Percentiles rank a stretch among this genome's conserved stretches.
Evolutionary conservation across 179 eudicot genomes (phyloP).

Genomic region (Camellia oleifera): DNA sequence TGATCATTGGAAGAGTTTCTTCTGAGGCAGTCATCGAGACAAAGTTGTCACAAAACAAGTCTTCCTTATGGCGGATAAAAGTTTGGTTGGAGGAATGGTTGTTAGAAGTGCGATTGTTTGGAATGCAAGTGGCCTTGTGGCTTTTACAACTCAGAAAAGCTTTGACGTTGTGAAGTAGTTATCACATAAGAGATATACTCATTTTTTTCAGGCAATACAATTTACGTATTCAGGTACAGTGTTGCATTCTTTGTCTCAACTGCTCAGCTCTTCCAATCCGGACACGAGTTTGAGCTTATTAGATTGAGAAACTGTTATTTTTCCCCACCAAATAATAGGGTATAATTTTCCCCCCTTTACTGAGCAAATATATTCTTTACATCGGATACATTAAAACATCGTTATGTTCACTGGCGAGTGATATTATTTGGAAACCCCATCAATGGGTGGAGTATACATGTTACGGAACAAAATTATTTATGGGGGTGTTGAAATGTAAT

Average conservation of each 20-base stretch:
- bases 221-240: neutral
- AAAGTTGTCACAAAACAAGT: constrained; percentile 48
- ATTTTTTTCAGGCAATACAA: neutral
- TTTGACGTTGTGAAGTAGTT: constrained; percentile 35
- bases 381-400: constrained; percentile 4
- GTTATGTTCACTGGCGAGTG: constrained; percentile 1
- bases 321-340: neutral
- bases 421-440: constrained; percentile 6
- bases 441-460: neutral
- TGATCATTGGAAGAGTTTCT: constrained; percentile 86
- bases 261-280: neutral
- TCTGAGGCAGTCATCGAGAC: constrained; percentile 87
- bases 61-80: constrained; percentile 43
- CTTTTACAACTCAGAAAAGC: constrained; percentile 55
- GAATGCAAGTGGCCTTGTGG: constrained; percentile 77
- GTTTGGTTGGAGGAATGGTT: constrained; percentile 61
- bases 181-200: neutral
- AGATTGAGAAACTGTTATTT: constrained; percentile 6
- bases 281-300: neutral
- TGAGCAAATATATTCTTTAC: constrained; percentile 1
- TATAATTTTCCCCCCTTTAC: constrained; percentile 8
- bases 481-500: neutral
- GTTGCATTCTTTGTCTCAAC: constrained; percentile 14
- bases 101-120: constrained; percentile 62
- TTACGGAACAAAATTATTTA: neutral